Evolutionary conservation across 495 filamentous ascomycete genomes (phyloP).

Genomic region (Trichoderma reesei): DNA sequence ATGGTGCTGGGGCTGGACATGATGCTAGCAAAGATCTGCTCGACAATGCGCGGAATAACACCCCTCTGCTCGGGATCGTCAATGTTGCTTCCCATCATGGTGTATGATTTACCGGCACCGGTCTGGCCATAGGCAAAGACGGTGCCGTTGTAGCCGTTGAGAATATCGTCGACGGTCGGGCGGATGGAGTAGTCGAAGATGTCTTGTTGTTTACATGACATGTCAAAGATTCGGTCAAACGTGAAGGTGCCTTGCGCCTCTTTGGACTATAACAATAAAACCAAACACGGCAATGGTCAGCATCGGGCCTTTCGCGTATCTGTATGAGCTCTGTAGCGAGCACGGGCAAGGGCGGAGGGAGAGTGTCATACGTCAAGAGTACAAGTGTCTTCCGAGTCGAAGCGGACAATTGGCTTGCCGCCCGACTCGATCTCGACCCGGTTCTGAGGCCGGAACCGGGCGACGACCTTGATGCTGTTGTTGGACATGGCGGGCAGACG

Average conservation of each 20-base stretch:
- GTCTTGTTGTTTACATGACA: slow-evolving; percentile 75
- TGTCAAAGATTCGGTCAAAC: slow-evolving; percentile 95
- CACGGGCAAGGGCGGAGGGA: background rate
- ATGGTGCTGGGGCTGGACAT: slow-evolving; percentile 83
- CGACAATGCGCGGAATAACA: slow-evolving; percentile 93
- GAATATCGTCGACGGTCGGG: slow-evolving; percentile 90
- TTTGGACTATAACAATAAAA: slow-evolving; percentile 54
- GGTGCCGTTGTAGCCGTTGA: slow-evolving; percentile 98
- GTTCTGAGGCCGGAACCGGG: slow-evolving; percentile 95
- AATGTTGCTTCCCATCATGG: slow-evolving; percentile 98
- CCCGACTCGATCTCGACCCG: slow-evolving; percentile 81
- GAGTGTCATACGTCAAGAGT: slow-evolving; percentile 57
- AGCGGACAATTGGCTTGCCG: slow-evolving; percentile 81
- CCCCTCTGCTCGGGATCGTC: slow-evolving; percentile 82
- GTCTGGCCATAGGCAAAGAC: slow-evolving; percentile 99
- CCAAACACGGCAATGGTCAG: background rate
- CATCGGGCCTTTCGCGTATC: background rate
- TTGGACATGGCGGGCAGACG: slow-evolving; percentile 36
- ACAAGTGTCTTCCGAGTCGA: slow-evolving; percentile 86
- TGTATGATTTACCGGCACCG: slow-evolving; percentile 96
- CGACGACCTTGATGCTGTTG: slow-evolving; percentile 72
- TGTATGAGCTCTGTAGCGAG: background rate
- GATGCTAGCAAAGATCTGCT: slow-evolving; percentile 96
- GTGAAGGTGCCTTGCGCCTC: slow-evolving; percentile 83
- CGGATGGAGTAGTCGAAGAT: slow-evolving; percentile 97